Conservation (phyloP, 2,329 filamentous ascomycete species). For the Shiraia bambusicola region DNA sequence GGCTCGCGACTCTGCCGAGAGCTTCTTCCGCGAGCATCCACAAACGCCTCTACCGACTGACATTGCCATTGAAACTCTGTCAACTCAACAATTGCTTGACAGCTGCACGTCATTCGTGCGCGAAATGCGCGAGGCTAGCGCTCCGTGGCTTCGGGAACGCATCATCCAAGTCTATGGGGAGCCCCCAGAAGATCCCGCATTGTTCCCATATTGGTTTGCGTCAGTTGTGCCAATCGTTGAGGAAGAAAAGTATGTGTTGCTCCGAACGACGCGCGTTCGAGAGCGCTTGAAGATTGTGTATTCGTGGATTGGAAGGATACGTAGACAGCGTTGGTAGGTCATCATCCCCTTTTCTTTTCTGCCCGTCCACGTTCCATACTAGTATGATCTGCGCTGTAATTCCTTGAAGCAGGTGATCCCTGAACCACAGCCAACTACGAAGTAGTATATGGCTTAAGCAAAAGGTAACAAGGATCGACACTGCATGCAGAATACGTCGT, state of each 20-base stretch:
- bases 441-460: background rate
- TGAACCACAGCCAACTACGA: background rate
- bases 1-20: conserved; percentile 38
- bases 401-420: background rate
- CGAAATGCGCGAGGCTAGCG: conserved; percentile 67
- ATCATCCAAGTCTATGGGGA: conserved; percentile 75
- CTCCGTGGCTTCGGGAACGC: conserved; percentile 72
- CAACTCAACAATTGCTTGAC: conserved; percentile 70
- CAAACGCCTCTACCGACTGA: conserved; percentile 22
- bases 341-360: background rate
- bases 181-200: conserved; percentile 71
- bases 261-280: conserved; percentile 73
- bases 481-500: conserved; percentile 4
- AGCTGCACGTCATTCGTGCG: conserved; percentile 67
- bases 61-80: conserved; percentile 56
- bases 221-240: conserved; percentile 77
- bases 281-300: conserved; percentile 82
- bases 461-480: conserved; percentile 14
- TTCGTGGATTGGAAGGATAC: conserved; percentile 73
- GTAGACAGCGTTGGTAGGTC: conserved; percentile 69
- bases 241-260: conserved; percentile 74
- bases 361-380: conserved; percentile 6
- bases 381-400: conserved; percentile 1
- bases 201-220: conserved; percentile 90
- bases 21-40: conserved; percentile 39